Conservation (phyloP, 106 monocot species). For the Dioscorea alata region DNA sequence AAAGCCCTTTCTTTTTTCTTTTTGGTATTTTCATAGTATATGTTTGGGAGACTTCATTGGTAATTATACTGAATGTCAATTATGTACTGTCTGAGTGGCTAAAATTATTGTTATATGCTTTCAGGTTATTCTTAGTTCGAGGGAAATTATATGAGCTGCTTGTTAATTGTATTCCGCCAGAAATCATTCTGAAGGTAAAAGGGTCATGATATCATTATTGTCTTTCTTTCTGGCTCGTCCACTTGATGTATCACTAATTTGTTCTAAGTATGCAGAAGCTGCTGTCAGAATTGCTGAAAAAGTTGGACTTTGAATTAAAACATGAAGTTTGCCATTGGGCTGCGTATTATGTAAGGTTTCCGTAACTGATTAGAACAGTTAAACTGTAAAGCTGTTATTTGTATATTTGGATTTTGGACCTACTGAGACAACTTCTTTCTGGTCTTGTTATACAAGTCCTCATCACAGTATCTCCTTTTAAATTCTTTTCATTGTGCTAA, state of each 20-base stretch:
- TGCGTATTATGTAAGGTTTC: constrained; percentile 83
- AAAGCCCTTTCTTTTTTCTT: too few species aligned
- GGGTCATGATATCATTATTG: neutral
- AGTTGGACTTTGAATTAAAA: constrained; percentile 90
- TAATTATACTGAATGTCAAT: too few species aligned
- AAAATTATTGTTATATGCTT: constrained; percentile 8
- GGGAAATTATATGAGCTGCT: constrained; percentile 93
- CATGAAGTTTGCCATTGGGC: constrained; percentile 99
- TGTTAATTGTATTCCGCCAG: constrained; percentile 95
- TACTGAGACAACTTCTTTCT: too few species aligned
- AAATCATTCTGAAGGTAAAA: constrained; percentile 81
- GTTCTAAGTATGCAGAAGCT: constrained; percentile 61
- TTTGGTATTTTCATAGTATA: too few species aligned
- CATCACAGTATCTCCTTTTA: too few species aligned
- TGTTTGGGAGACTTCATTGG: too few species aligned
- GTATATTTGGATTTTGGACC: too few species aligned
- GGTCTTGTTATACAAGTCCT: too few species aligned
- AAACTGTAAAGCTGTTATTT: too few species aligned
- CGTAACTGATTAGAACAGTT: too few species aligned
- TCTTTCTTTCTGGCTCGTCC: neutral
- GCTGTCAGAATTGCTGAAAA: constrained; percentile 83
- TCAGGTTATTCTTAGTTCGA: constrained; percentile 84
- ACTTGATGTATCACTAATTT: neutral
- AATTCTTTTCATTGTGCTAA: too few species aligned
- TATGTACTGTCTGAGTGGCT: too few species aligned